Percentiles rank a stretch among this genome's conserved stretches.
Conservation (phyloP, 2,329 filamentous ascomycete species). For the Leptographium flavum region DNA sequence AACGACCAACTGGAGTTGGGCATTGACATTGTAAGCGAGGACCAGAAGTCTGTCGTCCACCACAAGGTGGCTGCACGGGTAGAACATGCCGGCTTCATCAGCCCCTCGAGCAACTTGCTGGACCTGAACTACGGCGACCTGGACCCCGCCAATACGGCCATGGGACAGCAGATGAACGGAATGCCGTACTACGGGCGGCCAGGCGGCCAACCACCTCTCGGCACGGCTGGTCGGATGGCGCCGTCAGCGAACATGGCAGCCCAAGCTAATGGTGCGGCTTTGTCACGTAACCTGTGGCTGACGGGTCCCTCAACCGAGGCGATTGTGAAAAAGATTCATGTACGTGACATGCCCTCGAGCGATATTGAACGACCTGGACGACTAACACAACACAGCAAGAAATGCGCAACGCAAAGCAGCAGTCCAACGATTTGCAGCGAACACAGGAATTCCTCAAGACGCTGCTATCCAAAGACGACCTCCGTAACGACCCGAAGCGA, state of each 20-base stretch:
- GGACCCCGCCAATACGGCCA: constrained; percentile 61
- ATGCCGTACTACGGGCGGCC: constrained; percentile 58
- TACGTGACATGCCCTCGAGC: constrained; percentile 29
- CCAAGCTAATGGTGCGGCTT: constrained; percentile 45
- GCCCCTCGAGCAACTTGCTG: constrained; percentile 58
- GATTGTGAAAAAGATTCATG: constrained; percentile 75
- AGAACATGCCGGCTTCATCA: constrained; percentile 80
- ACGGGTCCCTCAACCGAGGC: constrained; percentile 87
- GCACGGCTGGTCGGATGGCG: constrained; percentile 46
- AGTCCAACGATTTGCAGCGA: constrained; percentile 71
- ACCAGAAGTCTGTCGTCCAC: constrained; percentile 95
- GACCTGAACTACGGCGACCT: constrained; percentile 90
- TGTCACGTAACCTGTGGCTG: constrained; percentile 73
- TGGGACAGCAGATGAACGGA: constrained; percentile 49
- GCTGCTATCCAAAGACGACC: constrained; percentile 56
- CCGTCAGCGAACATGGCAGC: constrained; percentile 33
- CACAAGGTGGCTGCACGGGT: constrained; percentile 97
- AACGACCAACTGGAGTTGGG: constrained; percentile 87
- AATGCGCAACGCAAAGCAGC: constrained; percentile 77
- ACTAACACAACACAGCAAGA: constrained; percentile 46
- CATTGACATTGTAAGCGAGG: constrained; percentile 97
- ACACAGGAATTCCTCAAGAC: constrained; percentile 70
- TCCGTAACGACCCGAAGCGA: constrained; percentile 42
- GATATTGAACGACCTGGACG: neutral
- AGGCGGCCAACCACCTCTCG: constrained; percentile 50